Percentiles rank a stretch among this genome's conserved stretches.
Conservation (phyloP, 495 filamentous ascomycete species). For the Aspergillus haitiensis region DNA sequence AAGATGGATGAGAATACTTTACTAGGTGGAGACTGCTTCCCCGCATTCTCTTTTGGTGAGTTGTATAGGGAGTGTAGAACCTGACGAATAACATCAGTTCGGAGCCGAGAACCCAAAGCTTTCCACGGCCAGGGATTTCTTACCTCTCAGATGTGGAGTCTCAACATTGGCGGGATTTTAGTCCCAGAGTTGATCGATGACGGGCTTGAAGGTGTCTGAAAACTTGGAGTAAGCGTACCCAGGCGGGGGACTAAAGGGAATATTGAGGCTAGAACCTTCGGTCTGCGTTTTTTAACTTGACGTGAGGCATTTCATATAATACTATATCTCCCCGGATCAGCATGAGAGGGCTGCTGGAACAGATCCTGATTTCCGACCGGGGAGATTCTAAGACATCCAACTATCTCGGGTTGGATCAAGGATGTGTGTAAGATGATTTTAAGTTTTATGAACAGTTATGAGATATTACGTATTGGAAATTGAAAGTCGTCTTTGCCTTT, state of each 20-base stretch:
- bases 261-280: neutral
- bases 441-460: too few species aligned
- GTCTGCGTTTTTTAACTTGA: conserved; percentile 3
- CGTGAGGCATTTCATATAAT: too few species aligned
- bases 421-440: too few species aligned
- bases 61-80: conserved; percentile 10
- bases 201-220: too few species aligned
- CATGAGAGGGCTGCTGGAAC: too few species aligned
- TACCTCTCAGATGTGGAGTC: conserved; percentile 10
- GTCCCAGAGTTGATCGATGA: conserved; percentile 1
- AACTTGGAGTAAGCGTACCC: neutral
- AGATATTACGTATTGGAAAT: too few species aligned
- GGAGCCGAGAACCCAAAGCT: conserved; percentile 12
- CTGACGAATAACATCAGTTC: conserved; percentile 8
- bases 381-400: neutral
- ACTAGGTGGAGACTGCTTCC: neutral
- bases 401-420: neutral
- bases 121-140: neutral
- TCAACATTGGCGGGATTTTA: neutral
- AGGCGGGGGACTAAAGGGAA: neutral
- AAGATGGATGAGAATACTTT: neutral
- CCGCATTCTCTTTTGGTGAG: too few species aligned
- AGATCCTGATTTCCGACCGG: too few species aligned
- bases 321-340: too few species aligned
- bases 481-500: too few species aligned